phyloP scores from a whole-genome alignment of 768 basidiomycete species.

The Suillus fuscotomentosus region DNA sequence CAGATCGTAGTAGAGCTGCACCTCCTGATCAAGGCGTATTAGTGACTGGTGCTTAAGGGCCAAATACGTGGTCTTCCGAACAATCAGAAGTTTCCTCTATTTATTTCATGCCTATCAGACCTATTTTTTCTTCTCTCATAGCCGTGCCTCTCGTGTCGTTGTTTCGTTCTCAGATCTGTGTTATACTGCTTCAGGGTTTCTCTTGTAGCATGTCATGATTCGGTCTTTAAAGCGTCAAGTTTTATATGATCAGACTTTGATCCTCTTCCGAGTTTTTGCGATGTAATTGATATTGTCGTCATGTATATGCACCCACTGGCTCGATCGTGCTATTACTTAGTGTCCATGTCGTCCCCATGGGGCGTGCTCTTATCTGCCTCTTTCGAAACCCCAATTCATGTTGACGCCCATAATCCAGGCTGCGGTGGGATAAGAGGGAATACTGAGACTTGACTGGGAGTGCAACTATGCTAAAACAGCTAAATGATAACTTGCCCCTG shows the following conservation, averaged over 20 bases:
- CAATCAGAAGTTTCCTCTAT: constrained; percentile 4
- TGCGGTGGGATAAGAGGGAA: not conserved
- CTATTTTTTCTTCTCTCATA: not conserved
- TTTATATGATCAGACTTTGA: not conserved
- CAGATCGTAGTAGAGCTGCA: not conserved
- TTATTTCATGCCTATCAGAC: not conserved
- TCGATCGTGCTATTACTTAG: not conserved
- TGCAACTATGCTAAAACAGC: not conserved
- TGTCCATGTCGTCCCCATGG: not conserved
- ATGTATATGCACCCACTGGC: not conserved
- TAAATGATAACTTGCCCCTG: not conserved
- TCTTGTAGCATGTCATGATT: not conserved
- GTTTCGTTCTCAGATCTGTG: not conserved
- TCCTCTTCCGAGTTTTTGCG: not conserved
- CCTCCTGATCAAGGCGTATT: not conserved
- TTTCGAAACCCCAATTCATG: not conserved
- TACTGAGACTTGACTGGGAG: too few species aligned
- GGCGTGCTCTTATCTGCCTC: not conserved
- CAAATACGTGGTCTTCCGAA: not conserved
- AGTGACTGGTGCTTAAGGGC: not conserved
- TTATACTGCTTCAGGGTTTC: not conserved
- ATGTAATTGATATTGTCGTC: not conserved
- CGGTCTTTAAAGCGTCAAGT: not conserved
- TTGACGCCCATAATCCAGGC: not conserved
- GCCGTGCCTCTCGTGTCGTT: not conserved